Percentiles rank a stretch among this genome's conserved stretches.
These are phyloP conservation scores for Coniochaeta sp. DNA, from an alignment of 2,329 filamentous ascomycete species.

Conservation along the genomic window DNA sequence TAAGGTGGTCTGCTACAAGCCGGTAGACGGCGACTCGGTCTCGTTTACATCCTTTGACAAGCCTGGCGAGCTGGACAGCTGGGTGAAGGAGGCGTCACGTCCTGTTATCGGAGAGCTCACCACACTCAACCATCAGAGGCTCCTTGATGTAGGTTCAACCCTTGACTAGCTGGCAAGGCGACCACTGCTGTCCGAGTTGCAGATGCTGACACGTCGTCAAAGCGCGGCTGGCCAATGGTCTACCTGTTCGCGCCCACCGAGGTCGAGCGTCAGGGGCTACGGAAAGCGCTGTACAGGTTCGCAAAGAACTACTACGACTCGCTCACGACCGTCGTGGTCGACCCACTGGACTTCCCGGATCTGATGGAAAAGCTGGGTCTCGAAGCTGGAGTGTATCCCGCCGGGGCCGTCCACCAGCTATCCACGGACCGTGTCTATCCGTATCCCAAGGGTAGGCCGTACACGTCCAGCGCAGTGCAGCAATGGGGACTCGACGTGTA, in stretches of 20 bases:
- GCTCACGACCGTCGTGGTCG: conserved; percentile 25
- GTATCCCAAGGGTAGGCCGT: conserved; percentile 21
- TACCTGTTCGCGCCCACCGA: conserved; percentile 27
- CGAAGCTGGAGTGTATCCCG: conserved; percentile 16
- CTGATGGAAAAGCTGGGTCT: conserved; percentile 24
- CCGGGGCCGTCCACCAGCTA: conserved; percentile 27
- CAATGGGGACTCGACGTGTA: conserved; percentile 29
- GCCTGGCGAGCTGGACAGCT: conserved; percentile 15
- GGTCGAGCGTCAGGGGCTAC: conserved; percentile 19
- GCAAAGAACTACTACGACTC: conserved; percentile 24
- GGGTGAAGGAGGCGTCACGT: conserved; percentile 19
- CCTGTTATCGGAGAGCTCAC: conserved; percentile 25
- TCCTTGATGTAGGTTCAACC: conserved; percentile 22
- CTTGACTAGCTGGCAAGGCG: background rate
- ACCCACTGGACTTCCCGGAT: conserved; percentile 27
- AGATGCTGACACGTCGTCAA: background rate
- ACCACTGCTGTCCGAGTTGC: background rate
- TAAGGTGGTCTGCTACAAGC: conserved; percentile 21
- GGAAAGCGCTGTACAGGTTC: conserved; percentile 20
- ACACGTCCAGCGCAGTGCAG: conserved; percentile 21
- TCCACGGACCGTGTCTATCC: conserved; percentile 26
- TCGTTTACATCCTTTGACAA: conserved; percentile 10
- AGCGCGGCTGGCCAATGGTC: conserved; percentile 28
- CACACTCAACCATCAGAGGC: conserved; percentile 21
- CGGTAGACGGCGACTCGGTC: conserved; percentile 19